Conservation (phyloP, 768 basidiomycete species). For the Phallus indusiatus region DNA sequence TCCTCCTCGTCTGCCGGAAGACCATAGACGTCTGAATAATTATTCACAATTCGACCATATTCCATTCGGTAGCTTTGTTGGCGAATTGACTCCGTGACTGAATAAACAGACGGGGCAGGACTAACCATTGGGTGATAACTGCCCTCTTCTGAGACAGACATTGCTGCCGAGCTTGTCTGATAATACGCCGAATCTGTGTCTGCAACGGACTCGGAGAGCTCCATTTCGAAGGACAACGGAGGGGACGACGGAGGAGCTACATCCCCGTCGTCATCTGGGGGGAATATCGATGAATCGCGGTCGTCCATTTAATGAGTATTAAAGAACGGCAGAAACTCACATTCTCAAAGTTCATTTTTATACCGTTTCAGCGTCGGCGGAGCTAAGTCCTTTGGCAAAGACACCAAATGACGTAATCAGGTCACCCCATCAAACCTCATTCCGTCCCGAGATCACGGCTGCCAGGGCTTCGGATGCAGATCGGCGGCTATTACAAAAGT, state of each 20-base stretch:
- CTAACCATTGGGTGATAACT: conserved; percentile 47
- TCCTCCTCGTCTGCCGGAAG: conserved; percentile 77
- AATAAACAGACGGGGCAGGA: conserved; percentile 59
- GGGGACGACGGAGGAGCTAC: neutral
- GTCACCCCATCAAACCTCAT: no score
- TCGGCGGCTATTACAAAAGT: neutral
- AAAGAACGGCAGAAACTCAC: neutral
- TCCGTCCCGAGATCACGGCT: neutral
- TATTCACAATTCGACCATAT: conserved; percentile 63
- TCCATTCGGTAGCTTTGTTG: conserved; percentile 53
- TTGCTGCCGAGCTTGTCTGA: neutral
- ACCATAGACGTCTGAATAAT: conserved; percentile 69
- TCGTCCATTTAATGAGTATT: neutral
- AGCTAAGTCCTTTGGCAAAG: neutral
- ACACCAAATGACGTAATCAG: neutral
- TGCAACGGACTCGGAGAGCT: neutral
- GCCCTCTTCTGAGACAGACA: neutral
- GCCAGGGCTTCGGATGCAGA: neutral
- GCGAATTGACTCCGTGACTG: conserved; percentile 54
- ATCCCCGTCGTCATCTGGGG: neutral
- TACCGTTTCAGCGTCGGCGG: neutral
- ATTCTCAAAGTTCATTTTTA: neutral
- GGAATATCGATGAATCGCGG: neutral
- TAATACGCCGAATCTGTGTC: neutral
- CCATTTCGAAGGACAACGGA: neutral